Evolutionary conservation across 2,329 filamentous ascomycete genomes (phyloP).

Genomic region (Hirsutella thompsonii): DNA sequence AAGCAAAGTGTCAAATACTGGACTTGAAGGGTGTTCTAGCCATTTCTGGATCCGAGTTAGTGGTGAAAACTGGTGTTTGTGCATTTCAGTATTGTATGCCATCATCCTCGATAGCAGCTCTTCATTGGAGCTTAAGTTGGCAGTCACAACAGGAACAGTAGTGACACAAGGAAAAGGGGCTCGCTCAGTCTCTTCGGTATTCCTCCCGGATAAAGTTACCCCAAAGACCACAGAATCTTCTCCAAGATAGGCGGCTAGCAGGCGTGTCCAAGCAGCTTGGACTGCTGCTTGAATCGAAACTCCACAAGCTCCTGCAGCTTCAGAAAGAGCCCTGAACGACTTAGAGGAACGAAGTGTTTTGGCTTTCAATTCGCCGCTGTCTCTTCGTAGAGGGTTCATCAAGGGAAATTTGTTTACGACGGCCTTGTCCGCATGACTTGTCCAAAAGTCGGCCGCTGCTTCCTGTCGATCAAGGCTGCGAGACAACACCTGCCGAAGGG

Average conservation of each 20-base stretch:
- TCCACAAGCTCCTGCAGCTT: conserved; percentile 40
- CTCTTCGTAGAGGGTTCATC: conserved; percentile 48
- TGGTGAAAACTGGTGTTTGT: conserved; percentile 59
- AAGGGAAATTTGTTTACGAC: conserved; percentile 63
- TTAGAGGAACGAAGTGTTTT: conserved; percentile 20
- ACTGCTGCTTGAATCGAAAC: conserved; percentile 65
- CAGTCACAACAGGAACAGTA: conserved; percentile 61
- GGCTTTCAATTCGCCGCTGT: conserved; percentile 18
- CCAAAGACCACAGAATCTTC: conserved; percentile 67
- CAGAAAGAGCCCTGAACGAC: conserved; percentile 35
- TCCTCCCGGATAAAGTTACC: conserved; percentile 65
- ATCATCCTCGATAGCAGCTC: conserved; percentile 52
- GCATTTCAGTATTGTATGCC: conserved; percentile 47
- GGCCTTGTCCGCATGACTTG: conserved; percentile 32
- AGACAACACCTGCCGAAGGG: conserved; percentile 28
- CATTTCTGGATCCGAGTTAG: conserved; percentile 61
- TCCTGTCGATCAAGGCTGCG: conserved; percentile 13
- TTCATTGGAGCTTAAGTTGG: conserved; percentile 37
- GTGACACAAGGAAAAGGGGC: conserved; percentile 68
- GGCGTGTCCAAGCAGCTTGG: conserved; percentile 64
- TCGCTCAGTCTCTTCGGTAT: conserved; percentile 41
- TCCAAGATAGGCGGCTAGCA: conserved; percentile 66
- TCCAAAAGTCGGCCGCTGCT: conserved; percentile 49
- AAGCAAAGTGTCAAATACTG: conserved; percentile 74
- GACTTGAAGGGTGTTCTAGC: conserved; percentile 49